Evolutionary conservation across 1,284 basidiomycete genomes (phyloP).

Genomic region (Irpex rosettiformis): DNA sequence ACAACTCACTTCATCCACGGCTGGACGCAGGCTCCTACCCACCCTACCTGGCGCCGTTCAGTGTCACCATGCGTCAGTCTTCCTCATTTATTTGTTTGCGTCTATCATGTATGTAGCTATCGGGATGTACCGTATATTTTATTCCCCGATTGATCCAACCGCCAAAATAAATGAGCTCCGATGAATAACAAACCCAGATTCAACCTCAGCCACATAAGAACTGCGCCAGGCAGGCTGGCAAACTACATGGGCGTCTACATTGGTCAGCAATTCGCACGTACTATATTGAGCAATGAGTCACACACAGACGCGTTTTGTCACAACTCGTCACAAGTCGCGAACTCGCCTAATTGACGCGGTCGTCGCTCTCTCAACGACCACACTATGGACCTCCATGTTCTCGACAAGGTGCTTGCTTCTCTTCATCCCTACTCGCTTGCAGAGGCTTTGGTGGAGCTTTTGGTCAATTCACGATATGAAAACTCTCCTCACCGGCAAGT

Average conservation of each 20-base stretch:
- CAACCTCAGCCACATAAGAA: background rate
- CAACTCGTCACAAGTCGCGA: background rate
- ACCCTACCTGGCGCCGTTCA: background rate
- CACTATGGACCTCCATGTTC: background rate
- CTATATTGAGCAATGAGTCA: background rate
- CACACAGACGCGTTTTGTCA: background rate
- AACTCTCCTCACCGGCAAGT: background rate
- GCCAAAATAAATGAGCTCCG: background rate
- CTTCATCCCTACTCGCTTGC: background rate
- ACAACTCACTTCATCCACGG: no score
- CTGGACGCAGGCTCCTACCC: conserved; percentile 1
- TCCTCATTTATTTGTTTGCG: background rate
- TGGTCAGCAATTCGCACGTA: background rate
- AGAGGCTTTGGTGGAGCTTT: background rate
- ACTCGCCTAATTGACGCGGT: background rate
- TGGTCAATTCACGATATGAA: background rate
- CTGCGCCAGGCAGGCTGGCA: background rate
- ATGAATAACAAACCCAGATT: no score
- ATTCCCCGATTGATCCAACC: background rate
- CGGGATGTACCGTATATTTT: background rate
- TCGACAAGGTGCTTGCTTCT: background rate
- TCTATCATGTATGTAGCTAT: background rate
- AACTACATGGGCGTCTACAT: background rate
- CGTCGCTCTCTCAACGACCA: background rate
- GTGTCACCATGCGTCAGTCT: background rate